Evolutionary conservation across 768 basidiomycete species (phyloP).

Genomic region (Hortiboletus campestris): DNA sequence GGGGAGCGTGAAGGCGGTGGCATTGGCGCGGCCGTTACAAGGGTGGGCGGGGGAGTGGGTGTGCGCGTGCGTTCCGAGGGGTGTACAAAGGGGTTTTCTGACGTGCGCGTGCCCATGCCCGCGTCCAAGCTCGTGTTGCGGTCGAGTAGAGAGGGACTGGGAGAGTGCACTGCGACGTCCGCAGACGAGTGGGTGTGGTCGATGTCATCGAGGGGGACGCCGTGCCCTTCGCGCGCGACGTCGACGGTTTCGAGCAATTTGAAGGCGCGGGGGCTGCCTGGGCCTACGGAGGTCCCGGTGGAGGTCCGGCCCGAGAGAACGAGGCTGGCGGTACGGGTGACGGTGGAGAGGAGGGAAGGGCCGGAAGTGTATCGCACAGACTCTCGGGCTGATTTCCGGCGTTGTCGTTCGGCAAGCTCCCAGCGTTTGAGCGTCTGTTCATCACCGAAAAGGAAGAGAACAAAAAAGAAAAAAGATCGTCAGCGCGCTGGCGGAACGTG

Average conservation of each 20-base stretch:
- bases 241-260: conserved; percentile 54
- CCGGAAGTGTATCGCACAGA: conserved; percentile 32
- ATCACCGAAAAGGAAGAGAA: not conserved
- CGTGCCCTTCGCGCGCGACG: conserved; percentile 25
- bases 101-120: not conserved
- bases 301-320: conserved; percentile 49
- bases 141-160: conserved; percentile 18
- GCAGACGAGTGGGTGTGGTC: conserved; percentile 34
- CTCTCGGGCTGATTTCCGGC: conserved; percentile 70
- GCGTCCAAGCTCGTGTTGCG: conserved; percentile 16
- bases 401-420: conserved; percentile 75
- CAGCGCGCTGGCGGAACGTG: not conserved
- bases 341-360: conserved; percentile 53
- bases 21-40: not conserved
- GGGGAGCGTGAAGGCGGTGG: conserved; percentile 20
- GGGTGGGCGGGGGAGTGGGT: not conserved
- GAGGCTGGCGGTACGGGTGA: conserved; percentile 57
- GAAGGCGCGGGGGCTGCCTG: conserved; percentile 41
- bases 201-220: conserved; percentile 54
- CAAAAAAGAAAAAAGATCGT: not conserved
- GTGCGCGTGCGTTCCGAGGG: conserved; percentile 18
- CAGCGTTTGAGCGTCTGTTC: conserved; percentile 70
- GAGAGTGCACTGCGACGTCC: conserved; percentile 37
- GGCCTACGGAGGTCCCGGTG: conserved; percentile 28
- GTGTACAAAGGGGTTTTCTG: conserved; percentile 47